Percentiles rank a stretch among this genome's conserved stretches.
Conservation (phyloP, 495 filamentous ascomycete genomes). For the Podospora tetraspora region DNA sequence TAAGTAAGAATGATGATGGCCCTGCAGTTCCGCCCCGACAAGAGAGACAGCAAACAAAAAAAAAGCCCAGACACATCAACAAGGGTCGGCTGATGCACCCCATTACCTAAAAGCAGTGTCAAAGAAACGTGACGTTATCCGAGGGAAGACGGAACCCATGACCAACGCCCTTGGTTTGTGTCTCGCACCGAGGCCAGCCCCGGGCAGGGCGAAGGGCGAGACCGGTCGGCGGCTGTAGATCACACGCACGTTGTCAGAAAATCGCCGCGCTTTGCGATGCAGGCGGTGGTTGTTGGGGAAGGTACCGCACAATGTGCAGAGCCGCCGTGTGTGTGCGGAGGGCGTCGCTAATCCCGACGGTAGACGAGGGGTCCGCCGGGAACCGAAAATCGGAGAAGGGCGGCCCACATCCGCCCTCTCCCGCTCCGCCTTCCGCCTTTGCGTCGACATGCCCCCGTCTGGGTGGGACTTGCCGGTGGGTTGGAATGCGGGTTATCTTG, state of each 20-base stretch:
- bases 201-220: background rate
- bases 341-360: slow-evolving; percentile 10
- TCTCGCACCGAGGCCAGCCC: background rate
- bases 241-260: background rate
- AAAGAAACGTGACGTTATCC: background rate
- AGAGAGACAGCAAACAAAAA: background rate
- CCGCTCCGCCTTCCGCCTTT: background rate
- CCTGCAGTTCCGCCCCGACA: no score
- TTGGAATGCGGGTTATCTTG: background rate
- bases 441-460: background rate
- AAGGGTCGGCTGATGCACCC: slow-evolving; percentile 5
- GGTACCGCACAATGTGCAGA: background rate
- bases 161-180: background rate
- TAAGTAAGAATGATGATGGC: background rate
- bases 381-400: background rate
- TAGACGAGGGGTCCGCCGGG: slow-evolving; percentile 7
- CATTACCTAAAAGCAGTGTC: slow-evolving; percentile 18
- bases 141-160: background rate
- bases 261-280: background rate
- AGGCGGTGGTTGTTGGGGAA: background rate
- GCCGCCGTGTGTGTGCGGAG: background rate
- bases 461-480: background rate
- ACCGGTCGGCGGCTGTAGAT: background rate
- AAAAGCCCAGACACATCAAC: background rate
- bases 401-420: slow-evolving; percentile 5